Conservation (phyloP, 345 rosid genomes). For the Aquilaria sinensis region DNA sequence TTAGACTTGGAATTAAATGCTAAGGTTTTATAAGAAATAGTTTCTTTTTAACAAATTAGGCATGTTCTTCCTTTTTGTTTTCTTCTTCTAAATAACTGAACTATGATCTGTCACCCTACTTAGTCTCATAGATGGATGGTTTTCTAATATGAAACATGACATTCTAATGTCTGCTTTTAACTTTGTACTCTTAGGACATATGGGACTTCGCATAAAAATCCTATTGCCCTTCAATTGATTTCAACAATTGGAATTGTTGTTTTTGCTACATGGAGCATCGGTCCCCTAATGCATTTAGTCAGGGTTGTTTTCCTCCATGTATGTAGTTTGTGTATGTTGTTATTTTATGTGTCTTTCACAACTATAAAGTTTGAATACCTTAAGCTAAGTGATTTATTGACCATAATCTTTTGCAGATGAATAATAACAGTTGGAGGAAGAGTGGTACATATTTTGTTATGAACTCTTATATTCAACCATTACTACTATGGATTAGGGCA, state of each 20-base stretch:
- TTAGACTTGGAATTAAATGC: too few relatives aligned
- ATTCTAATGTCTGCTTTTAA: background rate
- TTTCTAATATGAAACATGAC: too few relatives aligned
- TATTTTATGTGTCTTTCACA: conserved; percentile 7
- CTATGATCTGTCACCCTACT: too few relatives aligned
- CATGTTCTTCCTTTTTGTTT: too few relatives aligned
- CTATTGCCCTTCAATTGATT: conserved; percentile 44
- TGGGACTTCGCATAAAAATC: conserved; percentile 44
- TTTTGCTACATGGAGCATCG: conserved; percentile 84
- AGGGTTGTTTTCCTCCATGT: conserved; percentile 54
- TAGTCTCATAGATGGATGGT: too few relatives aligned
- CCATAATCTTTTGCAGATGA: conserved; percentile 35
- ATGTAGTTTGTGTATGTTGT: conserved; percentile 8
- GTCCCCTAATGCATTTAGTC: conserved; percentile 54
- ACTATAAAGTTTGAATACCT: conserved; percentile 11
- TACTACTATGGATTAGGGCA: conserved; percentile 81
- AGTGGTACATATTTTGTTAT: conserved; percentile 43
- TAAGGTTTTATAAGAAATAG: too few relatives aligned
- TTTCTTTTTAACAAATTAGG: too few relatives aligned
- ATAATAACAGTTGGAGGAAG: conserved; percentile 63
- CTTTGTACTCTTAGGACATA: conserved; percentile 41
- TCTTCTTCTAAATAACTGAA: too few relatives aligned
- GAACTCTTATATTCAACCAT: conserved; percentile 78
- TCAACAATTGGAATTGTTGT: conserved; percentile 68
- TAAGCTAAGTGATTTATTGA: conserved; percentile 7